These are phyloP conservation scores for Epichloe baconii DNA, from an alignment of 2,329 filamentous ascomycete species.

Conservation along the genomic window DNA sequence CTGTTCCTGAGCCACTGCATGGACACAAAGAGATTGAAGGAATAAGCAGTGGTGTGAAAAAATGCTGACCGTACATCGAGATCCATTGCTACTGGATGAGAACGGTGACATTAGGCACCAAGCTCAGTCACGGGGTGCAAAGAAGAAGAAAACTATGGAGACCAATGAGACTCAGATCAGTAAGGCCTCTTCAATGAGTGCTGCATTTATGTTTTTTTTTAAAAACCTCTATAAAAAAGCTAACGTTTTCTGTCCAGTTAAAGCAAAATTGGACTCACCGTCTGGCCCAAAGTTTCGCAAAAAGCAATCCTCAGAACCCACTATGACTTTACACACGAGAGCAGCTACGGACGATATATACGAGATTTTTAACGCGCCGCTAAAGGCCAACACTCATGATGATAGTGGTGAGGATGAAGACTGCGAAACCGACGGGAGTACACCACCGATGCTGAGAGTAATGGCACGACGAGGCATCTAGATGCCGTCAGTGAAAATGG, in stretches of 20 bases:
- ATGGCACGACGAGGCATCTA: conserved; percentile 60
- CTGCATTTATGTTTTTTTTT: background rate
- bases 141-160: conserved; percentile 71
- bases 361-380: conserved; percentile 84
- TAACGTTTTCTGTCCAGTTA: conserved; percentile 50
- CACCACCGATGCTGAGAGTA: conserved; percentile 77
- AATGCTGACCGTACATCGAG: conserved; percentile 31
- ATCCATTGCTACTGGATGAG: conserved; percentile 39
- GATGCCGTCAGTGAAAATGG: conserved; percentile 26
- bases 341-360: conserved; percentile 97
- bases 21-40: conserved; percentile 19
- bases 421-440: conserved; percentile 66
- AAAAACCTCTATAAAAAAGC: background rate
- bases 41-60: conserved; percentile 17
- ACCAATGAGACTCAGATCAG: conserved; percentile 87
- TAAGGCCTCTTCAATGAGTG: conserved; percentile 28
- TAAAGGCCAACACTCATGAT: conserved; percentile 19
- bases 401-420: conserved; percentile 49
- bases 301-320: conserved; percentile 71
- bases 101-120: conserved; percentile 40
- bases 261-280: conserved; percentile 85
- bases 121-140: conserved; percentile 33
- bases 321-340: conserved; percentile 92
- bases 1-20: conserved; percentile 15
- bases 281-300: conserved; percentile 73